Evolutionary conservation across 306 rosid genomes (phyloP), one percentile per base, ranked within the genome.

Genomic region (Dicorynia guianensis): DNA sequence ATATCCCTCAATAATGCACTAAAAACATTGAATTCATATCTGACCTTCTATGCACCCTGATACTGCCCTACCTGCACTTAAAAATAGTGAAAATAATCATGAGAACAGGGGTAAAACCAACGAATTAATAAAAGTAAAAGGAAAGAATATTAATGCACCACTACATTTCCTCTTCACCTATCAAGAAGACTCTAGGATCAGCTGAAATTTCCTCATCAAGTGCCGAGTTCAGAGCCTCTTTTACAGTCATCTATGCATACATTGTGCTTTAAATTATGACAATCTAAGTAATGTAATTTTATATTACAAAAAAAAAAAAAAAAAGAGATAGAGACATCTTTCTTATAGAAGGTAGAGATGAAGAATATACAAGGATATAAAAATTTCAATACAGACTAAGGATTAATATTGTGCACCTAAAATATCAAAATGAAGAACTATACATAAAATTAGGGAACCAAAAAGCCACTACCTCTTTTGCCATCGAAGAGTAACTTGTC

Each of bases 11-110:
- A 69, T 66, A 17, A 9, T 56, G 1, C 20, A 69, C 1, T 44
- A 66, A 43, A 48, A 70, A 60, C 46, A 36, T 18, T 46, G 49
- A 70, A 76, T 52, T 11, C 65, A 53, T 42, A 39, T 72, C 87
- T 63, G 77, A 95, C 99, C 99, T 95, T 95, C 83, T 95, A 95
- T 60, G 99, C 99, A 73, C 99, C 98, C 76, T 95, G 99, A 83
- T 95, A 95, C 82, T 95, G 97, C 57, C 99, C n/a, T n/a, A n/a
- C n/a, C n/a, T n/a, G n/a, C n/a, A n/a, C n/a, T n/a, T n/a, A n/a
- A n/a, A n/a, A n/a, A 97, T 76, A 95, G 98, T 97, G 92, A 86
- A 83, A 84, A 19, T 46, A 61, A 71, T 39, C 75, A 69, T 63
- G 59, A 79, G 79, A 44, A 43, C 55, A 34, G 39, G 53, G 52